These are phyloP conservation scores for Melanopsichium pennsylvanicum DNA, from an alignment of 1,284 basidiomycete genomes.

Conservation along the genomic window DNA sequence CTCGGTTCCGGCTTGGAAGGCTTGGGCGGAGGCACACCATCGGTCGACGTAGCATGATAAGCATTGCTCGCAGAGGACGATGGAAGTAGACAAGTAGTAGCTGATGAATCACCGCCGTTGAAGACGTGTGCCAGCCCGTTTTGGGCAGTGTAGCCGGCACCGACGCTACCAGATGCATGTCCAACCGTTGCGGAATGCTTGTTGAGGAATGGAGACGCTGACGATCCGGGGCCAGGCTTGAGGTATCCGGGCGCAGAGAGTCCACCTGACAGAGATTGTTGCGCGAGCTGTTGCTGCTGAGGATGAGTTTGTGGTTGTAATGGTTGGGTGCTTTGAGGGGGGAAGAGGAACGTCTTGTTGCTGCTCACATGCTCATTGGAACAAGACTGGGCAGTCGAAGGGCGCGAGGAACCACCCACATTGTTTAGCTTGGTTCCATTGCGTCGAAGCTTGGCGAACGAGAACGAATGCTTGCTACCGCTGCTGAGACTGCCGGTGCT, in stretches of 20 bases:
- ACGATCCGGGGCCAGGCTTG: conserved; percentile 22
- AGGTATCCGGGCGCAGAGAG: conserved; percentile 19
- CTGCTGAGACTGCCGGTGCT: conserved; percentile 26
- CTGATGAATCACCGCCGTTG: conserved; percentile 5
- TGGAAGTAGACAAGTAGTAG: conserved; percentile 17
- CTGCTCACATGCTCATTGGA: conserved; percentile 21
- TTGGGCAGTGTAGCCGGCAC: conserved; percentile 10
- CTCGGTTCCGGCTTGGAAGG: conserved; percentile 38
- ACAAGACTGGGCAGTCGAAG: conserved; percentile 29
- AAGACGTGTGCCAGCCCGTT: conserved; percentile 28
- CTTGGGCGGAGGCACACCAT: conserved; percentile 21
- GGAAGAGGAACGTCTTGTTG: conserved; percentile 11
- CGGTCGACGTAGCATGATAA: too few species aligned
- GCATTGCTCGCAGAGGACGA: conserved; percentile 4
- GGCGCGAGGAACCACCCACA: conserved; percentile 1
- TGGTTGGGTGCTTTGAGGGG: too few species aligned
- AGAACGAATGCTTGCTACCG: conserved; percentile 29
- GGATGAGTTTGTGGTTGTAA: too few species aligned
- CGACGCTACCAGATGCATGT: conserved; percentile 16
- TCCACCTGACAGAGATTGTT: background rate
- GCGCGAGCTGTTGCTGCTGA: conserved; percentile 3
- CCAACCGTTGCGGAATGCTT: conserved; percentile 44
- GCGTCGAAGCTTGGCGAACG: conserved; percentile 22
- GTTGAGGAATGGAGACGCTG: conserved; percentile 45
- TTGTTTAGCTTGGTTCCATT: conserved; percentile 9